phyloP scores from a whole-genome alignment of 257 asterid species.

The Solanum paucissectum region DNA sequence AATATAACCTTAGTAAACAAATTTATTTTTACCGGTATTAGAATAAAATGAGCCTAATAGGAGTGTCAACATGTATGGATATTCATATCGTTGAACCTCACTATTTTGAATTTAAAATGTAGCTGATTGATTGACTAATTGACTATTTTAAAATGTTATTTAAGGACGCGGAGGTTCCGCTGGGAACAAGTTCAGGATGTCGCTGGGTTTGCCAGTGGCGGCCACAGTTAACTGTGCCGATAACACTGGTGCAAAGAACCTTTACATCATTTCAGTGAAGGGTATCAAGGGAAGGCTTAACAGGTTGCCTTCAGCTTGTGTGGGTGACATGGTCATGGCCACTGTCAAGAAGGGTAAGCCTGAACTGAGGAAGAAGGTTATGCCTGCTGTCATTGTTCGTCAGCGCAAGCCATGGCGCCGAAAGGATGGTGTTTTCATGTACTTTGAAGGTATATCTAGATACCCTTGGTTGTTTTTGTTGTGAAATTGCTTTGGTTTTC shows the following conservation, averaged over 20 bases:
- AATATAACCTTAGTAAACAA: background rate
- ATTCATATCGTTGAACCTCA: background rate
- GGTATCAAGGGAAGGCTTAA: conserved; percentile 60
- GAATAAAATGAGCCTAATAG: background rate
- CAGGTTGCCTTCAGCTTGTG: conserved; percentile 64
- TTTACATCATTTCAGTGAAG: conserved; percentile 60
- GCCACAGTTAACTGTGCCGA: conserved; percentile 66
- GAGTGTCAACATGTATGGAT: background rate
- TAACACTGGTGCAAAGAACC: conserved; percentile 55
- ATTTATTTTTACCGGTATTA: background rate
- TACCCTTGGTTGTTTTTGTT: background rate
- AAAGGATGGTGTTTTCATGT: conserved; percentile 72
- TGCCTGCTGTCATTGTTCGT: conserved; percentile 62
- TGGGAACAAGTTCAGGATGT: conserved; percentile 68
- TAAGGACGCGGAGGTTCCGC: conserved; percentile 65
- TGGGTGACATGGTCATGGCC: conserved; percentile 74
- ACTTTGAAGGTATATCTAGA: conserved; percentile 44
- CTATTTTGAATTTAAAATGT: background rate
- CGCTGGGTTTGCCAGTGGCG: conserved; percentile 67
- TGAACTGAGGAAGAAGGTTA: conserved; percentile 62
- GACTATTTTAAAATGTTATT: background rate
- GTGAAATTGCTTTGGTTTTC: background rate
- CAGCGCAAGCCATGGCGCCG: conserved; percentile 73
- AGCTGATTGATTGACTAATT: background rate
- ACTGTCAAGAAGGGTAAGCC: conserved; percentile 75